Base-by-base conservation (phyloP, 345 rosid species). In the Boechera stricta region DNA sequence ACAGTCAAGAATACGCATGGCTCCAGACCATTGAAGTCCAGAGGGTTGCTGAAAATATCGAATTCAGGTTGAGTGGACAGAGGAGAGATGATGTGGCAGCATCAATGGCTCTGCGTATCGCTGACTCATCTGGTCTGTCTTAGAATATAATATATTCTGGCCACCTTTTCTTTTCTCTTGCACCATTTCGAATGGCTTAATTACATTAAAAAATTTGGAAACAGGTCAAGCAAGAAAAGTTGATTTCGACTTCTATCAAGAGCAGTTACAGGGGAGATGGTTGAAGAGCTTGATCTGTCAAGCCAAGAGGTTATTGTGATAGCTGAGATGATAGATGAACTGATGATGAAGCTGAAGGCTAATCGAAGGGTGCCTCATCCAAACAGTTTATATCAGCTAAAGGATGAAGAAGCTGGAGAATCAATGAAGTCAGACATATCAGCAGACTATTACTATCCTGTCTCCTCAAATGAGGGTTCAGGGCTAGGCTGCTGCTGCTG, bases 191-290 rank as follows among this genome's bases (percentile, higher is more conserved):
- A 21, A 21, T 21, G 24, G 24, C 24, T 21, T 21, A 21, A 21
- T 21, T 21, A 39, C 44, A 39, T 4, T 0, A 11, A 4, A 12
- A 12, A 12, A 12, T 42, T 42, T 1, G 4, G 24, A 39, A 52
- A 63, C 78, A 74, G 77, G 77, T 44, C 48, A 57, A 26, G 87
- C 65, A 41, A 86, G 84, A 67, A 88, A 87, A 58, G 85, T 93
- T 51, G 84, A 90, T 85, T 91, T 93, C 67, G 81, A 76, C 26
- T 91, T 88, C 80, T 90, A 81, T 85, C 92, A 44, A 67, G 78
- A 28, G 84, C 88, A 1, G 88, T 91, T 44, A 90, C 92, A 5
- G 80, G 79, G 21, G 98, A 93, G 82, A 91, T 93, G 96, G 97
- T 85, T 59, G 94, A 90, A 76, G 91, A 87, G 71, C 82, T 91